phyloP scores from a whole-genome alignment of 1,139 yeast genomes.

The Magnusiomyces tetraspermus region DNA sequence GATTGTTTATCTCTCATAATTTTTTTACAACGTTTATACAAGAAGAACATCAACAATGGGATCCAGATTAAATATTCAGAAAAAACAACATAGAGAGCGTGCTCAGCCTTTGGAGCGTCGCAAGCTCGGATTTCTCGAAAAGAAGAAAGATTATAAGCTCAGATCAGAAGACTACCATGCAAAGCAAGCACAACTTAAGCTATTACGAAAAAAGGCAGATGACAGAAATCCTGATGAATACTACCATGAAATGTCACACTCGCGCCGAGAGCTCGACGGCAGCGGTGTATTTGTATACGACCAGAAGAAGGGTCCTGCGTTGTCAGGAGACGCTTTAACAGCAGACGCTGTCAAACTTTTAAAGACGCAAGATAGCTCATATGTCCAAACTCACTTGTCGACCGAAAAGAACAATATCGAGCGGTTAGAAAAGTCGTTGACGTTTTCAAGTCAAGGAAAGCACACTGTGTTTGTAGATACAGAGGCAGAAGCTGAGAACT shows the following conservation, averaged over 20 bases:
- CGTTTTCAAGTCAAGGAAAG: conserved; percentile 41
- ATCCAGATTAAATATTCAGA: conserved; percentile 81
- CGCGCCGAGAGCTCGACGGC: conserved; percentile 26
- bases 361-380: conserved; percentile 84
- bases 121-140: conserved; percentile 76
- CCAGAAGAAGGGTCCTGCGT: conserved; percentile 2
- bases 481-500: conserved; percentile 44
- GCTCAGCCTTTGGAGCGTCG: conserved; percentile 71
- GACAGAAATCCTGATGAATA: conserved; percentile 91
- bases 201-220: conserved; percentile 61
- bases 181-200: conserved; percentile 76
- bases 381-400: conserved; percentile 65
- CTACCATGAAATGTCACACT: conserved; percentile 69
- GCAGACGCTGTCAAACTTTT: conserved; percentile 71
- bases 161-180: conserved; percentile 84
- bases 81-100: conserved; percentile 92
- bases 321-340: conserved; percentile 32
- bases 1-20: background rate
- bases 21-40: background rate
- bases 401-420: conserved; percentile 59
- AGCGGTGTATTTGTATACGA: conserved; percentile 1
- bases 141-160: conserved; percentile 86
- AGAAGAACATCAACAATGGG: conserved; percentile 41
- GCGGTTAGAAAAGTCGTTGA: conserved; percentile 46
- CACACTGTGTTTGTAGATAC: conserved; percentile 83